These are phyloP conservation scores for Phytophthora capsici DNA, from an alignment of 352 stramenopile genomes.

Conservation along the genomic window DNA sequence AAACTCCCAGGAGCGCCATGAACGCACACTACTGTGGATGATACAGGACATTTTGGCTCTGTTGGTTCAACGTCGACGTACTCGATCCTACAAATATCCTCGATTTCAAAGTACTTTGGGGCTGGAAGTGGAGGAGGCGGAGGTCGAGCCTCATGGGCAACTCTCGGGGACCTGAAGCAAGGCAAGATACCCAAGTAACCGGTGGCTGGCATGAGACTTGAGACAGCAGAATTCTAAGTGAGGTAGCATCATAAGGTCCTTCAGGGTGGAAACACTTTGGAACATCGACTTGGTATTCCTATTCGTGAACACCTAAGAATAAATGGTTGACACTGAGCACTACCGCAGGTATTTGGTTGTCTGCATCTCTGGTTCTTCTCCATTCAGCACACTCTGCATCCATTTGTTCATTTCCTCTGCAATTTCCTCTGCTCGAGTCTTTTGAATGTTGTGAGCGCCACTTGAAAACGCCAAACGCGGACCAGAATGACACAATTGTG, in stretches of 20 bases:
- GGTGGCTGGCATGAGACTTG: constrained; percentile 8
- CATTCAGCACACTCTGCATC: constrained; percentile 26
- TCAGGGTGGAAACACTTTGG: not conserved
- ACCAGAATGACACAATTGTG: constrained; percentile 32
- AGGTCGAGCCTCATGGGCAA: constrained; percentile 25
- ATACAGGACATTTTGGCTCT: not conserved
- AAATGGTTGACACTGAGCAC: not conserved
- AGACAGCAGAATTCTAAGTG: not conserved
- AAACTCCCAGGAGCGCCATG: constrained; percentile 62
- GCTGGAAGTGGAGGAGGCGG: constrained; percentile 39
- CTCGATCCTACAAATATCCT: constrained; percentile 44
- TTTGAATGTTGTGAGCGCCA: constrained; percentile 69
- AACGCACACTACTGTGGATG: constrained; percentile 53
- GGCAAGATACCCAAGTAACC: constrained; percentile 15
- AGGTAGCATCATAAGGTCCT: not conserved
- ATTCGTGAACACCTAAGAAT: constrained; percentile 19
- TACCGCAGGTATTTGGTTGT: constrained; percentile 15
- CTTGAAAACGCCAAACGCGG: constrained; percentile 45
- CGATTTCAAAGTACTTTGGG: constrained; percentile 38
- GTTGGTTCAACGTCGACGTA: constrained; percentile 41
- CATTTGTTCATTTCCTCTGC: constrained; percentile 31
- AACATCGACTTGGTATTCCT: constrained; percentile 5
- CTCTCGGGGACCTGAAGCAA: constrained; percentile 20
- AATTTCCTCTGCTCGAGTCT: constrained; percentile 50
- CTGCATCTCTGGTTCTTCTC: constrained; percentile 1